These are phyloP conservation scores for Metarhizium rileyi DNA, from an alignment of 2,329 filamentous ascomycete genomes.

Conservation along the genomic window DNA sequence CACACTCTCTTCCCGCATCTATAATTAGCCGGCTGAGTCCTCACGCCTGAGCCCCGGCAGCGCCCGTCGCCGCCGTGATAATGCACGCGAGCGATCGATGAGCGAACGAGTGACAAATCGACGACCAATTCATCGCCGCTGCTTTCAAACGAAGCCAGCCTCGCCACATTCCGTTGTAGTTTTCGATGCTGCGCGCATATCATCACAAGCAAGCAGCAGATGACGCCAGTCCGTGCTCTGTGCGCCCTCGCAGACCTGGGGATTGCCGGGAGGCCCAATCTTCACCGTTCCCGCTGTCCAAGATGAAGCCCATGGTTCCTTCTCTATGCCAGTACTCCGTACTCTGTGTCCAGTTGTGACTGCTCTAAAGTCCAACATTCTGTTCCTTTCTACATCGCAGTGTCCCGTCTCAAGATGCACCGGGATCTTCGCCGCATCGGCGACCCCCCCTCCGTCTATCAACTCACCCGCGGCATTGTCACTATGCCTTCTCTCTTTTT, in stretches of 20 bases:
- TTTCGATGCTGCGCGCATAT: not conserved
- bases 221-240: not conserved
- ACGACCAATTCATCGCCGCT: not conserved
- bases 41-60: not conserved
- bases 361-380: too few relatives aligned
- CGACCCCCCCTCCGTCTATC: not conserved
- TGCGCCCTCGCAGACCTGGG: not conserved
- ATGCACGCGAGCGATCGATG: not conserved
- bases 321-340: not conserved
- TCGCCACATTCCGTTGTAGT: too few relatives aligned
- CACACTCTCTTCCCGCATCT: not conserved
- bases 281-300: not conserved
- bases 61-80: not conserved
- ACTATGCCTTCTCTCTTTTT: not conserved
- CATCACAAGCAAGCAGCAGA: not conserved
- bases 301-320: not conserved
- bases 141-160: not conserved
- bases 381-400: not conserved
- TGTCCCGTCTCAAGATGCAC: not conserved
- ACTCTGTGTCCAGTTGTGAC: not conserved
- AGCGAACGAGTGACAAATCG: not conserved
- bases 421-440: not conserved
- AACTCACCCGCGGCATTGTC: not conserved
- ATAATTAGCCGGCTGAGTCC: not conserved
- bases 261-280: constrained; percentile 1